Percentiles rank a stretch among this genome's conserved stretches.
Evolutionary conservation across 2,329 filamentous ascomycete species (phyloP).

Genomic region (Pseudopyricularia cyperi): DNA sequence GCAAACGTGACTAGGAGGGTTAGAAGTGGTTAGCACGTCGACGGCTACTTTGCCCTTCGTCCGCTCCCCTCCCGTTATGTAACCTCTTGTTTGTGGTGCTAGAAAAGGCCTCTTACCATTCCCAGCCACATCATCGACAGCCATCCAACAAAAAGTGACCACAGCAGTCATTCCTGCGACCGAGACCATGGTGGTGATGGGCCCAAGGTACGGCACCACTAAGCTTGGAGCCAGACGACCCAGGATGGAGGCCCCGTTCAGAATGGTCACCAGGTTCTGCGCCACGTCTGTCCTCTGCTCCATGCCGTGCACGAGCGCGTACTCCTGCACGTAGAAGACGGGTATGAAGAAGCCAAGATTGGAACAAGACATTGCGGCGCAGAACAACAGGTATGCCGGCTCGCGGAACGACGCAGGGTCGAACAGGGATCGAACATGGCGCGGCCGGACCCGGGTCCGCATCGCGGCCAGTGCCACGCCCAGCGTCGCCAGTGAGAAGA

Average conservation of each 20-base stretch:
- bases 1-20: slow-evolving; percentile 14
- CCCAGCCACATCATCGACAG: slow-evolving; percentile 13
- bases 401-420: slow-evolving; percentile 5
- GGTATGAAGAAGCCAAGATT: slow-evolving; percentile 5
- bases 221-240: slow-evolving; percentile 17
- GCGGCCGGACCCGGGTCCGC: slow-evolving; percentile 6
- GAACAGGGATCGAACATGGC: slow-evolving; percentile 7
- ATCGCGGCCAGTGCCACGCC: slow-evolving; percentile 1
- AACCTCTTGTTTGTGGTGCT: no score
- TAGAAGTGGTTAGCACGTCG: not conserved
- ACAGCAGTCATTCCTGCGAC: slow-evolving; percentile 13
- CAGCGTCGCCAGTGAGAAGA: slow-evolving; percentile 7
- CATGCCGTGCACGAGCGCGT: slow-evolving; percentile 5
- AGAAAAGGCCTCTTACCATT: slow-evolving; percentile 5
- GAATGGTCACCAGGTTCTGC: slow-evolving; percentile 16
- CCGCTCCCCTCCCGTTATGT: no score
- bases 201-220: slow-evolving; percentile 17
- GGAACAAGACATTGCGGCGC: slow-evolving; percentile 4
- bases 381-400: slow-evolving; percentile 4
- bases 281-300: not conserved
- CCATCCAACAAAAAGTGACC: slow-evolving; percentile 19
- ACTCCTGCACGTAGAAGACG: slow-evolving; percentile 6
- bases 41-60: no score
- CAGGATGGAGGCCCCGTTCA: slow-evolving; percentile 18
- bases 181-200: slow-evolving; percentile 16